Conservation (phyloP, 2,329 filamentous ascomycete genomes). For the Xylariaceae sp. region DNA sequence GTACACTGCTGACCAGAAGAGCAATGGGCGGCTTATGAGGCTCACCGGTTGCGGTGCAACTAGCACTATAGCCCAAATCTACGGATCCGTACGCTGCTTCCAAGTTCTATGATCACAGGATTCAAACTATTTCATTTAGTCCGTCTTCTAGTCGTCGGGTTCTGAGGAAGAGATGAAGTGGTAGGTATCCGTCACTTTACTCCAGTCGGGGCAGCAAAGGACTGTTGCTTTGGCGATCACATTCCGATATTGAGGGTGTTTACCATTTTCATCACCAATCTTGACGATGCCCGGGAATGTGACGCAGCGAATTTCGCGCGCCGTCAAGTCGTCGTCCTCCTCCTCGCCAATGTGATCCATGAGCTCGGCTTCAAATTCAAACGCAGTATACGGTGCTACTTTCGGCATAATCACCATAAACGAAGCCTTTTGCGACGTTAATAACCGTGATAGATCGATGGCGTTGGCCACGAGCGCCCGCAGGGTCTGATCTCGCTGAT, state of each 20-base stretch:
- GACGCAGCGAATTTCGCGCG: constrained; percentile 54
- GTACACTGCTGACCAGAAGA: background rate
- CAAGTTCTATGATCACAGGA: constrained; percentile 6
- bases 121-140: constrained; percentile 16
- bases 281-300: constrained; percentile 62
- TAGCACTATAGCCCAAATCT: background rate
- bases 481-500: constrained; percentile 48
- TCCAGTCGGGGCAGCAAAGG: constrained; percentile 48
- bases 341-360: constrained; percentile 65
- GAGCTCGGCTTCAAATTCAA: constrained; percentile 49
- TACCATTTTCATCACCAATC: constrained; percentile 58
- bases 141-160: constrained; percentile 12
- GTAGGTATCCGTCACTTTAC: constrained; percentile 1
- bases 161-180: constrained; percentile 1
- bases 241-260: constrained; percentile 55
- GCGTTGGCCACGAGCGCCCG: constrained; percentile 47
- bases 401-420: constrained; percentile 52
- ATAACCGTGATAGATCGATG: constrained; percentile 50
- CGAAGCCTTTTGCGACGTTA: constrained; percentile 54
- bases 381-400: constrained; percentile 46
- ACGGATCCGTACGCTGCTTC: background rate
- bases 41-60: constrained; percentile 4
- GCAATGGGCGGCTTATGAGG: background rate
- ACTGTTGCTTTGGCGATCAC: constrained; percentile 62
- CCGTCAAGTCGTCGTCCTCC: constrained; percentile 49